Percentiles rank a stretch among this genome's conserved stretches.
Conservation (phyloP, 2,329 filamentous ascomycete species). For the Botrytis sinoallii region DNA sequence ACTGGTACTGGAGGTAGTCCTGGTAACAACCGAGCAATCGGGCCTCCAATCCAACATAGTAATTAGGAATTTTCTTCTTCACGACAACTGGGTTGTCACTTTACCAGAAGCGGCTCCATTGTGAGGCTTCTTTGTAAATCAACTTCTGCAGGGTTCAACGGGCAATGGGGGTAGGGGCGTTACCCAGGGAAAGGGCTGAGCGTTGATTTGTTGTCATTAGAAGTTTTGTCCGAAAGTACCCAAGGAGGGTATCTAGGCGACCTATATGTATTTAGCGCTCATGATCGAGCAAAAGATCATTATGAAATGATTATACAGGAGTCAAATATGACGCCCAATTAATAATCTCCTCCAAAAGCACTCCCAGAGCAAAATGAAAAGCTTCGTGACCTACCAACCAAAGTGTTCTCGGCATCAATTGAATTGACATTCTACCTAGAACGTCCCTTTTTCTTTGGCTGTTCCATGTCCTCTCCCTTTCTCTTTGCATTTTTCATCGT, state of each 20-base stretch:
- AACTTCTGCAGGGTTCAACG: conserved; percentile 29
- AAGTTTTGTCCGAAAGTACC: conserved; percentile 23
- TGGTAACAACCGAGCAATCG: conserved; percentile 28
- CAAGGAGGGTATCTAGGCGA: conserved; percentile 21
- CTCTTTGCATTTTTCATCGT: conserved; percentile 24
- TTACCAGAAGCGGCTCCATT: conserved; percentile 16
- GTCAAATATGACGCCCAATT: conserved; percentile 7
- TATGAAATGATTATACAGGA: conserved; percentile 24
- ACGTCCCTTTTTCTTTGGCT: conserved; percentile 29
- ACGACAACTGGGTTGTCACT: conserved; percentile 20
- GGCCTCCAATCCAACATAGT: conserved; percentile 23
- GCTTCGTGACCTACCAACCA: conserved; percentile 23
- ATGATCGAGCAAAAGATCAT: conserved; percentile 22
- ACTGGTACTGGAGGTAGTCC: conserved; percentile 24
- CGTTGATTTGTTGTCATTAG: conserved; percentile 32
- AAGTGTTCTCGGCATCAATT: not conserved
- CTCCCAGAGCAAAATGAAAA: conserved; percentile 17
- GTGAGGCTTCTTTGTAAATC: conserved; percentile 29
- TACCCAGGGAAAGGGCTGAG: conserved; percentile 33
- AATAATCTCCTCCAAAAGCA: conserved; percentile 13
- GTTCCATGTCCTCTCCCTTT: conserved; percentile 23
- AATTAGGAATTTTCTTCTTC: conserved; percentile 28
- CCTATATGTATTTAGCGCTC: conserved; percentile 36
- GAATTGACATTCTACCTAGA: conserved; percentile 19
- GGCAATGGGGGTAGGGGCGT: conserved; percentile 32